Conservation (phyloP, 1,284 basidiomycete genomes). For the Flammula alnicola region DNA sequence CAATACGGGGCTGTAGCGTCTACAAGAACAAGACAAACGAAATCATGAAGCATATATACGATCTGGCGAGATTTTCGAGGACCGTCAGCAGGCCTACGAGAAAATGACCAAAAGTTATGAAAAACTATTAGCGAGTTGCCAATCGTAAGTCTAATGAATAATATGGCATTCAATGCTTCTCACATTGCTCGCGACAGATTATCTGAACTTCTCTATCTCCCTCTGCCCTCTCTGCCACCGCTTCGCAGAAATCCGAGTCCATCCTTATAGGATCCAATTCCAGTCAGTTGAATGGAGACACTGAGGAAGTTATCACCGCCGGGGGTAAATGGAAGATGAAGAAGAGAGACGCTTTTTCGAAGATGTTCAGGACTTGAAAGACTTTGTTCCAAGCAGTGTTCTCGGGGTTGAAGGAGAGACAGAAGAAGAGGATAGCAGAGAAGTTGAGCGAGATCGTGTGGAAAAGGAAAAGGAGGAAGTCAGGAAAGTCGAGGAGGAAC, state of each 20-base stretch:
- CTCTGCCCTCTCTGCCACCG: constrained; percentile 82
- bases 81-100: constrained; percentile 97
- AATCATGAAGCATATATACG: constrained; percentile 99
- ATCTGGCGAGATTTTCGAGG: constrained; percentile 98
- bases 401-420: constrained; percentile 76
- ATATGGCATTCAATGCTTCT: constrained; percentile 3
- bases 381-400: constrained; percentile 88
- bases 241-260: constrained; percentile 78
- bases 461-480: constrained; percentile 61
- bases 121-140: constrained; percentile 84
- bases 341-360: constrained; percentile 96
- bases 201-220: constrained; percentile 85
- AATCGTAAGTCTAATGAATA: constrained; percentile 59
- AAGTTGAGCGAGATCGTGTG: constrained; percentile 59
- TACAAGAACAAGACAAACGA: constrained; percentile 94
- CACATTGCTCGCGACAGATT: constrained; percentile 51
- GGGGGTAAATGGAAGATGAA: constrained; percentile 97
- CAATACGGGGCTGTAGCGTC: constrained; percentile 53
- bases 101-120: constrained; percentile 97
- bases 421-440: constrained; percentile 39
- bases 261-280: constrained; percentile 72
- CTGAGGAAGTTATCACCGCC: constrained; percentile 56
- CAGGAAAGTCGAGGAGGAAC: constrained; percentile 72
- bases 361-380: constrained; percentile 89
- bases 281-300: constrained; percentile 51